A percentile compares a stretch with the other conserved stretches of the same genome.
Evolutionary conservation across 805 yeast species (phyloP).

Genomic region (Ogataea populi-albae): DNA sequence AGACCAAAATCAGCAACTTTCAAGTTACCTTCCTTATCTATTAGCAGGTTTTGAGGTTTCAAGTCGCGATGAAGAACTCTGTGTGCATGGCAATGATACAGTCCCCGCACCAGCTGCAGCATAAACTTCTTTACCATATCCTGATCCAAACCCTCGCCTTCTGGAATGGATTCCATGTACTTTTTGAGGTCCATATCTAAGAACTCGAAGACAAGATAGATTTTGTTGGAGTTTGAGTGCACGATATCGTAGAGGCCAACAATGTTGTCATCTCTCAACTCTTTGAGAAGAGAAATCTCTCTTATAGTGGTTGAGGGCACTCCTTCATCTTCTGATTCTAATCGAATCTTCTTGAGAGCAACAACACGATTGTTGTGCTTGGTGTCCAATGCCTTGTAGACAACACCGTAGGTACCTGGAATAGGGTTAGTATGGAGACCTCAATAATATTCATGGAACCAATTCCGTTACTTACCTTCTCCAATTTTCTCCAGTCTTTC

Average conservation of each 20-base stretch:
- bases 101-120: slow-evolving; percentile 88
- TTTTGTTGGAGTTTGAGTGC: slow-evolving; percentile 89
- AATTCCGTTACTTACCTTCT: slow-evolving; percentile 59
- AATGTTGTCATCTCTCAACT: slow-evolving; percentile 88
- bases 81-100: slow-evolving; percentile 90
- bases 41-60: slow-evolving; percentile 93
- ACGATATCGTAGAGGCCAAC: slow-evolving; percentile 91
- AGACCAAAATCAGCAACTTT: slow-evolving; percentile 91
- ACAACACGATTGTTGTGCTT: slow-evolving; percentile 90
- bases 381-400: slow-evolving; percentile 89
- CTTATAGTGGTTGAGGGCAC: slow-evolving; percentile 98
- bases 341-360: slow-evolving; percentile 89
- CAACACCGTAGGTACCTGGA: slow-evolving; percentile 91
- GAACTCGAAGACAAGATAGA: slow-evolving; percentile 89
- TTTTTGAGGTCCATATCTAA: slow-evolving; percentile 92
- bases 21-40: slow-evolving; percentile 92
- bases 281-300: slow-evolving; percentile 91
- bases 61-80: slow-evolving; percentile 92
- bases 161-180: slow-evolving; percentile 94
- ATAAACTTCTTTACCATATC: slow-evolving; percentile 90
- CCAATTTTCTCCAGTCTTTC: slow-evolving; percentile 96
- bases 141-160: slow-evolving; percentile 84
- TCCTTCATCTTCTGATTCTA: slow-evolving; percentile 97
- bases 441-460: not conserved
- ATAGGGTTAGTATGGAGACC: slow-evolving; percentile 1